Evolutionary conservation across 257 asterid genomes (phyloP), one percentile per base, ranked within the genome.

Genomic region (Nicotiana otophora): DNA sequence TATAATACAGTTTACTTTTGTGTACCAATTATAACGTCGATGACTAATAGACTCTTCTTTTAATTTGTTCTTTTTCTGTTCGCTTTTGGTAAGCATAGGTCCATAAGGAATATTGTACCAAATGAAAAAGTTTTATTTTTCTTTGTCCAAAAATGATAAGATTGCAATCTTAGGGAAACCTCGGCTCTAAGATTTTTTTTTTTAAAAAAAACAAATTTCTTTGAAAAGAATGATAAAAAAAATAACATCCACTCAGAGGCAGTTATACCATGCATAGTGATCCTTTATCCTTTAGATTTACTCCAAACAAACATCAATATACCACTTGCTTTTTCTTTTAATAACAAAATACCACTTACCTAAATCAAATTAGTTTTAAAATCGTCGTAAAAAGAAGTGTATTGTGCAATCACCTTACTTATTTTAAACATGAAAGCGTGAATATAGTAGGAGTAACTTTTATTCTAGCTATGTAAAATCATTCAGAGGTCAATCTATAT

Each of bases 41-140:
- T 48, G 80, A 75, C 80, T 51, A 51, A 75, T 75, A 51, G 80
- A 75, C 80, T 75, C 46, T 75, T 75, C 62, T 51, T 75, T 75
- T 72, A 72, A 46, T 72, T 75, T 51, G 62, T 39, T 75, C 79
- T 75, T 75, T 72, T 12, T 75, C 51, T 75, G 23, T 75, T 51
- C 28, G 53, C 80, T 75, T 75, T 75, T 74, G 20, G 16, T 14
- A 14, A 48, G 60, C 62, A 51, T 75, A 72, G 42, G 63, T 75
- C 63, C 80, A 26, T 75, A 51, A 26, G 78, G 63, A 75, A 75
- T 51, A 75, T 75, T 75, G 80, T 51, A 75, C 80, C 51, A 75
- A 75, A 51, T 75, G 20, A 7, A 14, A 54, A 57, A 51, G 48
- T 42, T 42, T 7, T 42, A 31, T 36, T 36, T 42, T 42, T 42